Conservation (phyloP, 2,329 filamentous ascomycete species). For the Fusarium beomiforme region DNA sequence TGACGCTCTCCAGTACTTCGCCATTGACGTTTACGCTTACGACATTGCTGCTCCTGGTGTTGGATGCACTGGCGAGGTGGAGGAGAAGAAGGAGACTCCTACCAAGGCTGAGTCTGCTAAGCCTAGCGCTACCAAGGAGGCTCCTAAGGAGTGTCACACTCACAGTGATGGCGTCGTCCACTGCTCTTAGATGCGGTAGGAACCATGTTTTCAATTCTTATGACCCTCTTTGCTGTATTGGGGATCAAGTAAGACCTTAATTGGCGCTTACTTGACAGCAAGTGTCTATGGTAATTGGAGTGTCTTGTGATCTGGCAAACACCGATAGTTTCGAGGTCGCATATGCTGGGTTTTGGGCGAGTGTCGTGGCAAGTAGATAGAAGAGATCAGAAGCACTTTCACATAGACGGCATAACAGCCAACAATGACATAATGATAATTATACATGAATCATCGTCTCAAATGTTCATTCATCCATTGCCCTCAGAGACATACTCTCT, state of each 20-base stretch:
- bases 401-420: not conserved
- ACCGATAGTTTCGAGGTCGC: too few relatives aligned
- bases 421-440: not conserved
- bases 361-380: rapidly evolving
- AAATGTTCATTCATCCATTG: rapidly evolving
- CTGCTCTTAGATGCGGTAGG: constrained; percentile 31
- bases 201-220: not conserved
- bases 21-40: constrained; percentile 72
- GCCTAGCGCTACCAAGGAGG: not conserved
- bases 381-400: not conserved
- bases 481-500: rapidly evolving
- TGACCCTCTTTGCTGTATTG: not conserved
- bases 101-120: constrained; percentile 48
- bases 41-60: constrained; percentile 71
- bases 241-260: rapidly evolving
- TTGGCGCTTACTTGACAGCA: not conserved
- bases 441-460: rapidly evolving
- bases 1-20: constrained; percentile 74
- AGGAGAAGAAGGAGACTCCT: constrained; percentile 26
- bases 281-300: rapidly evolving
- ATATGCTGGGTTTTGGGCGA: rapidly evolving
- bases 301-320: not conserved
- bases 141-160: constrained; percentile 52
- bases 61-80: constrained; percentile 64
- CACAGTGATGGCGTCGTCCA: constrained; percentile 55